Evolutionary conservation across 441 rosid genomes (phyloP).

Genomic region (Cnidoscolus chayamansa): DNA sequence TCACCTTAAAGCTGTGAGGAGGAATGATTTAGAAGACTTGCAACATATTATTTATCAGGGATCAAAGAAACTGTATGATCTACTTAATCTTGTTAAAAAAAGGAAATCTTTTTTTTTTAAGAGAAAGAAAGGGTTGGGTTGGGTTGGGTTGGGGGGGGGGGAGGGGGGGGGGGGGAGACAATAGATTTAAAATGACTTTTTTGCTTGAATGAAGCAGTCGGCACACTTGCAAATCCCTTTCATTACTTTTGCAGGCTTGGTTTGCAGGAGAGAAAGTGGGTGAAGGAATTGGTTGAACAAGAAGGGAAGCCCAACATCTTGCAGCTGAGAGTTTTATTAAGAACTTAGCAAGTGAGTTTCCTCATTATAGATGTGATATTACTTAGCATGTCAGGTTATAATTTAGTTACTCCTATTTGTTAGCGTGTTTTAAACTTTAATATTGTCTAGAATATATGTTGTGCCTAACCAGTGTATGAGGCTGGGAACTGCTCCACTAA

Average conservation of each 20-base stretch:
- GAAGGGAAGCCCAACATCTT: constrained; percentile 77
- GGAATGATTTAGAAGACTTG: constrained; percentile 1
- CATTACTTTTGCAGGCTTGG: constrained; percentile 61
- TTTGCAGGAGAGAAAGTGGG: constrained; percentile 82
- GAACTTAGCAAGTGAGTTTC: constrained; percentile 66
- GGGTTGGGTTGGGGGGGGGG: too few species aligned
- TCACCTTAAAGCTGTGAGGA: background rate
- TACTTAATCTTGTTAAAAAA: background rate
- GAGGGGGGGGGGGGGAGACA: too few species aligned
- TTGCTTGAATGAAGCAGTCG: constrained; percentile 1
- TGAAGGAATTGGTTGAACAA: constrained; percentile 78
- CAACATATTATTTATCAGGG: background rate
- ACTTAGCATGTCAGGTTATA: background rate
- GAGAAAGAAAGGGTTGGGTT: too few species aligned
- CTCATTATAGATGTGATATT: constrained; percentile 7
- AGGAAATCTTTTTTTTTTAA: background rate
- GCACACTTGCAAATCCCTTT: constrained; percentile 23
- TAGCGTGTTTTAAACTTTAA: background rate
- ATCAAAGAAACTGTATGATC: background rate
- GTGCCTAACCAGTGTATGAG: background rate
- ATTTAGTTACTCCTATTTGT: constrained; percentile 4
- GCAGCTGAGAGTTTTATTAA: constrained; percentile 83
- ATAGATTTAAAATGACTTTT: background rate
- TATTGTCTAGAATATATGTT: constrained; percentile 8
- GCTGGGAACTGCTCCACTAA: background rate